phyloP scores from a whole-genome alignment of 768 basidiomycete species.

The Fomitopsis serialis region DNA sequence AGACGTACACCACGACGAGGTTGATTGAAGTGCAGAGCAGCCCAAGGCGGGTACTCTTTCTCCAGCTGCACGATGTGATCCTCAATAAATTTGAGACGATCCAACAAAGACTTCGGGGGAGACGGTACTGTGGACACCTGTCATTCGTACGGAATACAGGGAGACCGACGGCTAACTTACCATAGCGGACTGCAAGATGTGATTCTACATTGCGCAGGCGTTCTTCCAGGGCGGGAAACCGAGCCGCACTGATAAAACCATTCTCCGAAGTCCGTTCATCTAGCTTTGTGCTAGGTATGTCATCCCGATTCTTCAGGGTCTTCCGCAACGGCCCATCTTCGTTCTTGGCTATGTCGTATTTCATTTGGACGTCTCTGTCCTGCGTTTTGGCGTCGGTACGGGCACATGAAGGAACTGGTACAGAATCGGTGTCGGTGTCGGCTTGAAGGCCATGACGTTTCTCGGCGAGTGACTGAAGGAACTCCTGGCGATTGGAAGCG shows the following conservation, averaged over 20 bases:
- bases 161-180: conserved; percentile 29
- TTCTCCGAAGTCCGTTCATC: conserved; percentile 4
- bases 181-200: conserved; percentile 71
- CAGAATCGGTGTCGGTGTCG: conserved; percentile 24
- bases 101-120: conserved; percentile 56
- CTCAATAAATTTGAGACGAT: conserved; percentile 66
- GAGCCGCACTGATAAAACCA: conserved; percentile 31
- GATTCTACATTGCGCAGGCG: conserved; percentile 63
- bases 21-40: conserved; percentile 84
- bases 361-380: conserved; percentile 75
- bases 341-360: conserved; percentile 85
- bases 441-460: conserved; percentile 40
- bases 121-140: conserved; percentile 50
- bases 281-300: neutral
- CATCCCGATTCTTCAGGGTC: conserved; percentile 37
- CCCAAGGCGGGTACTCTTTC: conserved; percentile 84
- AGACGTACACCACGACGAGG: conserved; percentile 69
- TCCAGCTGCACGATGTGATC: conserved; percentile 74
- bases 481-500: conserved; percentile 73
- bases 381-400: conserved; percentile 66
- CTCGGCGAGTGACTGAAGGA: conserved; percentile 53
- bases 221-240: conserved; percentile 57
- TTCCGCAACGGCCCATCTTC: conserved; percentile 69
- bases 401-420: conserved; percentile 52
- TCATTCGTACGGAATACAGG: no score